A percentile compares a stretch with the other conserved stretches of the same genome.
These are phyloP conservation scores for Fusarium sp. DNA, from an alignment of 2,329 filamentous ascomycete genomes.

Conservation along the genomic window DNA sequence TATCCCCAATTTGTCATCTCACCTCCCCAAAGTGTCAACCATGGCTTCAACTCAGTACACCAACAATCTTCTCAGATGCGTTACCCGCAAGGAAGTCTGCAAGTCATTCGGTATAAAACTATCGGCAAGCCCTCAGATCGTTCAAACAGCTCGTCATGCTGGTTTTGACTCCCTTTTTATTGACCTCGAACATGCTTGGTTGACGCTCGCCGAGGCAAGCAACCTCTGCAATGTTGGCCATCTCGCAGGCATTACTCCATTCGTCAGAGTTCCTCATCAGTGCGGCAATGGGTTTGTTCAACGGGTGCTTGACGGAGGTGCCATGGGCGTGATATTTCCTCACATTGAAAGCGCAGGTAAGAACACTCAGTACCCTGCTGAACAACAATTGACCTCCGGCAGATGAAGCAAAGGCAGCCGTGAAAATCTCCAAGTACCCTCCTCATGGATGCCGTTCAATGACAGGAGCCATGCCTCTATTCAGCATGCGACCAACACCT, in stretches of 20 bases:
- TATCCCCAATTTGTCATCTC: not conserved
- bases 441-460: constrained; percentile 41
- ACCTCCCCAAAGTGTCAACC: not conserved
- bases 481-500: constrained; percentile 31
- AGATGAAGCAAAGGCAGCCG: constrained; percentile 56
- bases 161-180: constrained; percentile 45
- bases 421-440: constrained; percentile 50
- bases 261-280: constrained; percentile 1
- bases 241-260: not conserved
- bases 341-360: constrained; percentile 21
- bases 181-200: constrained; percentile 50
- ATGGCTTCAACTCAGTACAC: not conserved
- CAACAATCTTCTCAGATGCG: constrained; percentile 6
- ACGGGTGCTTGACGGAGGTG: not conserved
- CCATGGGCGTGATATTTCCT: constrained; percentile 4
- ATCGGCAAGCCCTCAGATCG: constrained; percentile 3
- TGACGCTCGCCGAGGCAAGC: constrained; percentile 44
- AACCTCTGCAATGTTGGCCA: constrained; percentile 38
- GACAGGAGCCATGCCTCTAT: constrained; percentile 37
- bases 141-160: constrained; percentile 6
- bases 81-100: constrained; percentile 12
- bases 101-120: constrained; percentile 18
- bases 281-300: not conserved
- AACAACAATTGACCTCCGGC: not conserved
- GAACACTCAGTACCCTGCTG: constrained; percentile 28